Evolutionary conservation across 1,139 yeast genomes (phyloP), one percentile per base, ranked within the genome.

Genomic region (Kurtzmaniella quercitrusa): DNA sequence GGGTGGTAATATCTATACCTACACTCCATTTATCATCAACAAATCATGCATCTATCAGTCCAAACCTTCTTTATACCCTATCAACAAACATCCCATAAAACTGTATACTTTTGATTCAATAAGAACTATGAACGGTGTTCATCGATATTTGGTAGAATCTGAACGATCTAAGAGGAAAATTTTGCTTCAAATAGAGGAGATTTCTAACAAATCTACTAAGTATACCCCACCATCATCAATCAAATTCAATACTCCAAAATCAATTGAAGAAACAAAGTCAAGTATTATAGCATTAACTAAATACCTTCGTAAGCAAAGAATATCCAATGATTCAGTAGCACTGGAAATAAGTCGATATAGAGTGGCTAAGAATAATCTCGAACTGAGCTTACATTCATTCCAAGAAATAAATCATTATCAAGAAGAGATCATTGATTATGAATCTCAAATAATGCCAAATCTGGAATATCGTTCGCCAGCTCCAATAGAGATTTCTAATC

Each of bases 91-190:
- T 9, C 17, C 29, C 2, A 27, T 29, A 12, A 21, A 33, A 1
- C 67, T 73, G 3, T 70, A 71, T 47, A 50, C 66, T 2, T 65
- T 66, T 45, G 76, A 72, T 47, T 51, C 62, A 10, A 60, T 70
- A 5, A 56, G 77, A 39, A 58, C 69, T 1, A 45, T 71, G 10
- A 60, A 56, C 43, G 66, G 61, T 42, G 54, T 71, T 21, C 46
- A 58, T 19, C 52, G 53, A 34, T 66, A 75, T 0, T 47, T 68
- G 2, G 57, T 57, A 25, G 77, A 72, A 45, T 54, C 70, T 37
- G 39, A 47, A 6, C 25, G 42, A 2, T 52, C 65, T 7, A 63
- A 62, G 39, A 27, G 39, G 6, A 53, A 50, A 27, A 41, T 61
- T 9, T 46, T 55, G 2, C 42, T 43, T 2, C 58, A 51, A 34